These are phyloP conservation scores for Tricholoma sp. DNA, from an alignment of 768 basidiomycete species.

Conservation along the genomic window DNA sequence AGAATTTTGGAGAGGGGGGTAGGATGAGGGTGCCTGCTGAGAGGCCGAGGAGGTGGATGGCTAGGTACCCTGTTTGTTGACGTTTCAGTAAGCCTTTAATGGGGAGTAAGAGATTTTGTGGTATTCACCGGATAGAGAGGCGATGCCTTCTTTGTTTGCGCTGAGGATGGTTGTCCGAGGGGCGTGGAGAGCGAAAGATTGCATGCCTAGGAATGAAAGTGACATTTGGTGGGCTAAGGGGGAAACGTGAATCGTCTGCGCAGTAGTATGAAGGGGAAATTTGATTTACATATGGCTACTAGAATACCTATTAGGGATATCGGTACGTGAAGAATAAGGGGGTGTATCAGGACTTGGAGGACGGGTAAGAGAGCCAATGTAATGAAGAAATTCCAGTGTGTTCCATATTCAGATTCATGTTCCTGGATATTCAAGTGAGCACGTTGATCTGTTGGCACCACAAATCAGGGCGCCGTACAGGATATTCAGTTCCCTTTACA, in stretches of 20 bases:
- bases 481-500: slow-evolving; percentile 93
- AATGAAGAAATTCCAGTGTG: slow-evolving; percentile 99
- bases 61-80: slow-evolving; percentile 64
- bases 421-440: slow-evolving; percentile 42
- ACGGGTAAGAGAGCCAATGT: slow-evolving; percentile 81
- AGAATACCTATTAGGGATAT: slow-evolving; percentile 58
- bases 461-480: slow-evolving; percentile 44
- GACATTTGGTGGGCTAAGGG: slow-evolving; percentile 66
- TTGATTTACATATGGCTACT: slow-evolving; percentile 48
- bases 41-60: slow-evolving; percentile 84
- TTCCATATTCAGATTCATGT: slow-evolving; percentile 93
- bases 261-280: background rate
- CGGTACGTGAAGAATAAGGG: slow-evolving; percentile 51
- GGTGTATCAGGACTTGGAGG: slow-evolving; percentile 64
- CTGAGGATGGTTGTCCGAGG: slow-evolving; percentile 61
- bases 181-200: slow-evolving; percentile 59
- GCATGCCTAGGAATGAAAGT: slow-evolving; percentile 51
- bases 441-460: background rate
- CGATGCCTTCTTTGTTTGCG: slow-evolving; percentile 89
- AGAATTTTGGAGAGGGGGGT: slow-evolving; percentile 72
- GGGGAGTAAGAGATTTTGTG: background rate
- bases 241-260: background rate
- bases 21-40: slow-evolving; percentile 77
- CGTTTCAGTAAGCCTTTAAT: background rate
- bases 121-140: slow-evolving; percentile 63